Percentiles rank a stretch among this genome's conserved stretches.
phyloP scores from a whole-genome alignment of 306 rosid species.

The Cucumis hystrix region DNA sequence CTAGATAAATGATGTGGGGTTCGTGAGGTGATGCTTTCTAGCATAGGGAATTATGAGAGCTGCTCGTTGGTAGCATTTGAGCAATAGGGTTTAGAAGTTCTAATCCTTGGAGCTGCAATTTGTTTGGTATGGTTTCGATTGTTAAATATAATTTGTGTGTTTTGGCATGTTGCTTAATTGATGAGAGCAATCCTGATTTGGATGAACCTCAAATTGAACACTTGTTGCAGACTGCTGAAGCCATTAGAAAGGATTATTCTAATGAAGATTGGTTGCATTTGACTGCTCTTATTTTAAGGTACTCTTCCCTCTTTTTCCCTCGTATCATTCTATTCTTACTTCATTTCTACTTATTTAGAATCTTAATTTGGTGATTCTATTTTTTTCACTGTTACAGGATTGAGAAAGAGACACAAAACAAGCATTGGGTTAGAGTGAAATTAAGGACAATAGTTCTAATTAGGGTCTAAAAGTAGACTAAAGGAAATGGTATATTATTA shows the following conservation, averaged over 20 bases:
- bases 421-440: not conserved
- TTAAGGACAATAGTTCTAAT: not conserved
- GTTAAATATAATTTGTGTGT: too few relatives aligned
- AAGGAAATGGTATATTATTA: not conserved
- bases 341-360: not conserved
- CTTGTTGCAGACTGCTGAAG: slow-evolving; percentile 76
- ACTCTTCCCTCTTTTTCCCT: not conserved
- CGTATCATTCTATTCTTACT: not conserved
- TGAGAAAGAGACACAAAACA: not conserved
- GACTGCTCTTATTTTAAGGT: slow-evolving; percentile 80
- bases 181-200: slow-evolving; percentile 78
- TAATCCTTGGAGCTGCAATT: too few relatives aligned
- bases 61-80: too few relatives aligned
- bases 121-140: too few relatives aligned
- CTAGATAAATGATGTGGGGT: too few relatives aligned
- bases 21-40: too few relatives aligned
- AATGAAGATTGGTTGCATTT: slow-evolving; percentile 72
- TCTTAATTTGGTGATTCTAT: not conserved
- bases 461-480: not conserved
- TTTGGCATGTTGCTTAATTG: too few relatives aligned
- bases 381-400: not conserved
- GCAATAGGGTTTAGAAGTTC: too few relatives aligned
- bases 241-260: slow-evolving; percentile 62
- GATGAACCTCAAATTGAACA: slow-evolving; percentile 76
- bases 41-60: too few relatives aligned